These are phyloP conservation scores for Hypoxylon fuscum DNA, from an alignment of 495 filamentous ascomycete species.

Conservation along the genomic window DNA sequence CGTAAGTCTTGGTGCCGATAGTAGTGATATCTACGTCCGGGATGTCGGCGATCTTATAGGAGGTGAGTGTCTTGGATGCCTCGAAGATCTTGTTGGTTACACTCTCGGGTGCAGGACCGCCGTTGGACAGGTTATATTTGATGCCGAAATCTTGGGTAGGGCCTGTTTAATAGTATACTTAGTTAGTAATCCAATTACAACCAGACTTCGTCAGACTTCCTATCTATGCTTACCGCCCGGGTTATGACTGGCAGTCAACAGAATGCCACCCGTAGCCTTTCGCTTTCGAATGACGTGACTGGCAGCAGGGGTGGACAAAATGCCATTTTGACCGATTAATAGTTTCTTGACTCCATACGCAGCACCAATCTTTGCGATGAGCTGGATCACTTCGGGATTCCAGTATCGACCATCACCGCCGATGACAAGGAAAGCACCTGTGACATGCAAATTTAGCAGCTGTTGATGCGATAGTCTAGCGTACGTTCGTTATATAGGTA, in stretches of 20 bases:
- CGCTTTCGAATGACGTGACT: slow-evolving; percentile 94
- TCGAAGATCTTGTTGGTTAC: slow-evolving; percentile 98
- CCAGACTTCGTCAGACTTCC: not conserved
- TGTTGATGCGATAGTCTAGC: not conserved
- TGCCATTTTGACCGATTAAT: slow-evolving; percentile 92
- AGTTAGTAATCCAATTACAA: slow-evolving; percentile 9
- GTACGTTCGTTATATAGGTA: slow-evolving; percentile 8
- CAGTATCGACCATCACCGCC: slow-evolving; percentile 97
- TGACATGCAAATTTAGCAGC: slow-evolving; percentile 5
- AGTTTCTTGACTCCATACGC: slow-evolving; percentile 99
- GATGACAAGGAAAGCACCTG: slow-evolving; percentile 89
- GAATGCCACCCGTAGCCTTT: slow-evolving; percentile 93
- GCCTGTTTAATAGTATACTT: slow-evolving; percentile 65
- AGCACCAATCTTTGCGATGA: slow-evolving; percentile 96
- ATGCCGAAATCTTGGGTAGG: slow-evolving; percentile 96
- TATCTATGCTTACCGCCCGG: slow-evolving; percentile 78
- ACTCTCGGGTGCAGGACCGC: slow-evolving; percentile 91
- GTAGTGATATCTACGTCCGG: slow-evolving; percentile 84
- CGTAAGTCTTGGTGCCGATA: slow-evolving; percentile 85
- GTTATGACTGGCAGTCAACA: slow-evolving; percentile 97
- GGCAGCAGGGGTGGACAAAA: slow-evolving; percentile 94
- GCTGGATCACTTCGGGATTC: slow-evolving; percentile 94
- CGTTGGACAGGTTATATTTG: slow-evolving; percentile 98
- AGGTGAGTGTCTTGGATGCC: slow-evolving; percentile 82
- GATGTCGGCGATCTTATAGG: slow-evolving; percentile 91